phyloP scores from a whole-genome alignment of 768 basidiomycete genomes.

The Termitomyces sp. region DNA sequence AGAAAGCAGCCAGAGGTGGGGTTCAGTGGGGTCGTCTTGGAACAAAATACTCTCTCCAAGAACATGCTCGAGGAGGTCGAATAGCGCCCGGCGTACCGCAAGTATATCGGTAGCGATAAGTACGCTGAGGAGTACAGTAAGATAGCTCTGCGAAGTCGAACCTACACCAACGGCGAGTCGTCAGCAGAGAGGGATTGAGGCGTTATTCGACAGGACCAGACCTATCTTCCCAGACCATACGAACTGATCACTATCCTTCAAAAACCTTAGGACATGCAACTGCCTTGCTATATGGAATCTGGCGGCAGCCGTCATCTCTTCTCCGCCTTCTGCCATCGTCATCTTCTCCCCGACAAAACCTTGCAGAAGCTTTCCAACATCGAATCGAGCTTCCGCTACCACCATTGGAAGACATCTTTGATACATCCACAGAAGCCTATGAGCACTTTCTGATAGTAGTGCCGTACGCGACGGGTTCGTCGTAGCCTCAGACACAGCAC shows the following conservation, averaged over 20 bases:
- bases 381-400: constrained; percentile 78
- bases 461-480: constrained; percentile 38
- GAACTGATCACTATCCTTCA: constrained; percentile 79
- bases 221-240: constrained; percentile 71
- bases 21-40: constrained; percentile 68
- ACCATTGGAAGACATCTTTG: constrained; percentile 70
- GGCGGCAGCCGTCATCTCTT: constrained; percentile 18
- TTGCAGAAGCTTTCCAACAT: constrained; percentile 73
- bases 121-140: constrained; percentile 67
- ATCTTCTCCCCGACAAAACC: constrained; percentile 25
- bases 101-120: constrained; percentile 45
- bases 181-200: neutral
- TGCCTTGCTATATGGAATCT: constrained; percentile 50
- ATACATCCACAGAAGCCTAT: constrained; percentile 82
- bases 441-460: constrained; percentile 73
- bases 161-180: constrained; percentile 4
- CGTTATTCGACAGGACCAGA: constrained; percentile 27
- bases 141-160: constrained; percentile 53
- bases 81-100: constrained; percentile 44
- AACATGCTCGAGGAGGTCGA: constrained; percentile 53
- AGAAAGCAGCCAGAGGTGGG: constrained; percentile 66
- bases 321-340: constrained; percentile 15
- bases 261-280: constrained; percentile 69
- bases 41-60: constrained; percentile 75
- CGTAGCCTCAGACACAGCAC: neutral